Conservation (phyloP, 2,329 filamentous ascomycete genomes). For the Amesomyces nigricolor region DNA sequence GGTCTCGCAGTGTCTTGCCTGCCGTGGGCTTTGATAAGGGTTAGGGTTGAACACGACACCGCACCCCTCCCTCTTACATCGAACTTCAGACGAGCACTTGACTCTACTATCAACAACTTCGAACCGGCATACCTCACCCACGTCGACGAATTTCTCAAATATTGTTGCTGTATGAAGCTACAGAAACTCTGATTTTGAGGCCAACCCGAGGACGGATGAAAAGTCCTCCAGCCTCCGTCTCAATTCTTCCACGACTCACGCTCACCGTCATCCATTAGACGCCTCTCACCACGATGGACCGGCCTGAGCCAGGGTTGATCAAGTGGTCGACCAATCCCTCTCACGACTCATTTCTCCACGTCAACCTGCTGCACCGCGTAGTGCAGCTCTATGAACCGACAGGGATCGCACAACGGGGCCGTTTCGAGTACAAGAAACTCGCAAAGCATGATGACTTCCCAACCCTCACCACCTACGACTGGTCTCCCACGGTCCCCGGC, state of each 20-base stretch:
- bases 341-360: constrained; percentile 57
- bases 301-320: constrained; percentile 57
- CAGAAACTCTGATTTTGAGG: neutral
- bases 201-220: constrained; percentile 6
- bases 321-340: constrained; percentile 59
- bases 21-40: constrained; percentile 11
- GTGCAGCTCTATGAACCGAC: constrained; percentile 59
- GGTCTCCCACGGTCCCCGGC: constrained; percentile 57
- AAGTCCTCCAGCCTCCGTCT: constrained; percentile 8
- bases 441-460: constrained; percentile 59
- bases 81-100: neutral
- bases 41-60: constrained; percentile 12
- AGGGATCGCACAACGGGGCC: constrained; percentile 50
- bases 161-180: neutral
- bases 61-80: neutral
- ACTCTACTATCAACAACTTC: constrained; percentile 2
- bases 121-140: neutral
- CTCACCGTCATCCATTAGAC: neutral
- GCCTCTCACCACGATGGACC: constrained; percentile 39
- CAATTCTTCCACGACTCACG: neutral
- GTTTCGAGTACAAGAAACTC: constrained; percentile 53
- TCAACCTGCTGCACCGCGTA: constrained; percentile 58
- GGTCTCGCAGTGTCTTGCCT: neutral
- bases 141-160: neutral
- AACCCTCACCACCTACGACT: constrained; percentile 60